Evolutionary conservation across 2,329 filamentous ascomycete species (phyloP).

Genomic region (Colletotrichum coccodes): DNA sequence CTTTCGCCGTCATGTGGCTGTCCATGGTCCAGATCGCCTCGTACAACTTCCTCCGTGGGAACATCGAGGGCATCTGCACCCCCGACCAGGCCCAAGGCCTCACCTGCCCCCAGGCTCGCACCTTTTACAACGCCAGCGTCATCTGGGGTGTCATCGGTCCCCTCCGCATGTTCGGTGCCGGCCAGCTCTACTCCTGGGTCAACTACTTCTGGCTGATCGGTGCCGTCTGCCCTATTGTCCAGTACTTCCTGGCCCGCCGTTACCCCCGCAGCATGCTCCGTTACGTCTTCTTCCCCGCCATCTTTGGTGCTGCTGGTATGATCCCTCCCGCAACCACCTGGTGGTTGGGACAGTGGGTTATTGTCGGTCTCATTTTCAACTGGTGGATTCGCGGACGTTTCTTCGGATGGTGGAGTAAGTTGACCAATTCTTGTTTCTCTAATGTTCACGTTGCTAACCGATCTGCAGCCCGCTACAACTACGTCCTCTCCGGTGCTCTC

Average conservation of each 20-base stretch:
- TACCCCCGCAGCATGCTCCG: constrained; percentile 57
- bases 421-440: no score
- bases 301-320: constrained; percentile 60
- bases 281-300: constrained; percentile 62
- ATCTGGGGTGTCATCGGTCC: constrained; percentile 70
- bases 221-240: constrained; percentile 55
- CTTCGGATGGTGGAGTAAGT: constrained; percentile 64
- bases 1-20: constrained; percentile 52
- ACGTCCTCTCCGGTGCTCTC: constrained; percentile 66
- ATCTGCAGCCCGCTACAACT: constrained; percentile 61
- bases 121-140: constrained; percentile 69
- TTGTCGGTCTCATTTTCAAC: constrained; percentile 66
- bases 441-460: neutral
- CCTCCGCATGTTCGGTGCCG: constrained; percentile 44
- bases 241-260: constrained; percentile 58
- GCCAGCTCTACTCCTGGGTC: constrained; percentile 58
- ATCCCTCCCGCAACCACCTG: constrained; percentile 67
- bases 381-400: constrained; percentile 59
- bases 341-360: constrained; percentile 64
- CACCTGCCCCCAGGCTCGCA: constrained; percentile 65
- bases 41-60: constrained; percentile 53
- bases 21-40: constrained; percentile 49
- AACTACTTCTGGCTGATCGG: constrained; percentile 67
- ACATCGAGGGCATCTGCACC: constrained; percentile 65
- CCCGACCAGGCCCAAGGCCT: constrained; percentile 58